Evolutionary conservation across 129 eudicot species (phyloP).

Genomic region (Pittosporum tobira): DNA sequence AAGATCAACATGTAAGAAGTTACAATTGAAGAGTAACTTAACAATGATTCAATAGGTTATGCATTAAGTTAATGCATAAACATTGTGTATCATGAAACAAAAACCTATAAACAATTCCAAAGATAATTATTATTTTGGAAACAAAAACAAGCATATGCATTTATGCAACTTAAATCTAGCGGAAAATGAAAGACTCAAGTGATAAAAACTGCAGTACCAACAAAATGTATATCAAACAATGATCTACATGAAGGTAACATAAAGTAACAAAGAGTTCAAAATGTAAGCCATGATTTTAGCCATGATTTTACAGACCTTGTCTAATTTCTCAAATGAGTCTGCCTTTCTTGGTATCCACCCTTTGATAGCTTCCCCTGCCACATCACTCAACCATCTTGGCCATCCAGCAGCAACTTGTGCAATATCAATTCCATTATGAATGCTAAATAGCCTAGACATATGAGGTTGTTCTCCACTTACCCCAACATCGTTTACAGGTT

Average conservation of each 20-base stretch:
- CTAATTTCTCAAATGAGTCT: constrained; percentile 77
- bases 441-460: constrained; percentile 36
- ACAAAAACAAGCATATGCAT: too few species aligned
- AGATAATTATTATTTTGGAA: too few species aligned
- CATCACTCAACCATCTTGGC: constrained; percentile 81
- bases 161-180: neutral
- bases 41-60: too few species aligned
- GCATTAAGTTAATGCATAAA: too few species aligned
- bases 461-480: constrained; percentile 31
- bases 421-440: constrained; percentile 58
- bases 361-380: constrained; percentile 90
- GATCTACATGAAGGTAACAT: neutral
- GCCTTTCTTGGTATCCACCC: constrained; percentile 77
- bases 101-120: too few species aligned
- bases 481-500: constrained; percentile 18
- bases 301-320: constrained; percentile 44
- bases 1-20: too few species aligned
- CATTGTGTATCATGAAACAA: too few species aligned
- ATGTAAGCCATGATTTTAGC: too few species aligned
- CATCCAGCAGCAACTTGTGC: constrained; percentile 73
- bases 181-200: neutral
- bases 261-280: neutral
- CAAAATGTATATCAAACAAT: neutral
- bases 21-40: too few species aligned
- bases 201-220: neutral